These are phyloP conservation scores for Escovopsis sp. DNA, from an alignment of 2,329 filamentous ascomycete genomes.

Conservation along the genomic window DNA sequence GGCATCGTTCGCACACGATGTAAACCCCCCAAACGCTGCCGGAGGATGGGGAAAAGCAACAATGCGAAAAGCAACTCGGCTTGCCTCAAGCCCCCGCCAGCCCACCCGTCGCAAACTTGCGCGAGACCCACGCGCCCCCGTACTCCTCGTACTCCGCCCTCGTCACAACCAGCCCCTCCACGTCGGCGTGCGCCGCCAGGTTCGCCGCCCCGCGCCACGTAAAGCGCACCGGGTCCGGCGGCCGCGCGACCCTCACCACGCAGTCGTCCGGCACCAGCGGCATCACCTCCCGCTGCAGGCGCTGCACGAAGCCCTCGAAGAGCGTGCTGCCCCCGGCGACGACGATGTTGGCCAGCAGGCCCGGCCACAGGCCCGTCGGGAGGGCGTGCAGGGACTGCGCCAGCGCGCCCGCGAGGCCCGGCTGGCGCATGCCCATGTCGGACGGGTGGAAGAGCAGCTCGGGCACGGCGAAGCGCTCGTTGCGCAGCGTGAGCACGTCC, in stretches of 20 bases:
- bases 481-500: slow-evolving; percentile 73
- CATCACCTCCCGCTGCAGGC: slow-evolving; percentile 62
- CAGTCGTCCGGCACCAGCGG: slow-evolving; percentile 62
- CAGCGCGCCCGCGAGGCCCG: slow-evolving; percentile 70
- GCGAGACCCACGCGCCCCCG: slow-evolving; percentile 59
- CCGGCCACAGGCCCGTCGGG: slow-evolving; percentile 72
- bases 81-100: not conserved
- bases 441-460: slow-evolving; percentile 78
- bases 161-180: slow-evolving; percentile 60
- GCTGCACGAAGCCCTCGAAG: slow-evolving; percentile 67
- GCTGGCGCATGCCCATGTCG: slow-evolving; percentile 73
- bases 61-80: too few species aligned
- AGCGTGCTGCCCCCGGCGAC: slow-evolving; percentile 77
- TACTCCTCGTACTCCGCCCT: slow-evolving; percentile 83
- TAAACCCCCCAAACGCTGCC: too few species aligned
- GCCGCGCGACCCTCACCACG: slow-evolving; percentile 55
- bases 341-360: slow-evolving; percentile 71
- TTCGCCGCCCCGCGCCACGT: slow-evolving; percentile 78
- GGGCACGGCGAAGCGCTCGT: slow-evolving; percentile 82
- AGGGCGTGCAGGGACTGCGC: slow-evolving; percentile 61
- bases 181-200: slow-evolving; percentile 53
- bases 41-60: too few species aligned
- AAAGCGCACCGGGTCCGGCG: slow-evolving; percentile 59
- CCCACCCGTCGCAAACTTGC: slow-evolving; percentile 44
- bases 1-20: too few species aligned